Evolutionary conservation across 352 stramenopile species (phyloP).

Genomic region (Pythium guiyangense): DNA sequence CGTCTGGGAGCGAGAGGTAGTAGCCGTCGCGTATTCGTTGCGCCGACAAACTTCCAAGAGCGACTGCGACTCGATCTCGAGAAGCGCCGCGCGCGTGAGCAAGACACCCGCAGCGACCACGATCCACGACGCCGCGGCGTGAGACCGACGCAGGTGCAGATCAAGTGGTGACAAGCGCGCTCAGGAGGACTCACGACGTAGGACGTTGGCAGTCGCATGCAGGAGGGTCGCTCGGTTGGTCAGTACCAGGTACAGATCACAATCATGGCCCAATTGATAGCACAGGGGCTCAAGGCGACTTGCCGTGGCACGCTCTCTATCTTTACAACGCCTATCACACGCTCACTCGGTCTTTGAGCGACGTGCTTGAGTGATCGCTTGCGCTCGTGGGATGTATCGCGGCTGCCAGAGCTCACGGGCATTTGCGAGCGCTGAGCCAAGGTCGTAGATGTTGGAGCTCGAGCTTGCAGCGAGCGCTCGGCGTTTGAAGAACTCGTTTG

Average conservation of each 20-base stretch:
- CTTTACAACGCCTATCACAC: no score
- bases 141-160: neutral
- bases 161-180: constrained; percentile 1
- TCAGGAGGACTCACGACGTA: neutral
- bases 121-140: neutral
- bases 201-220: no score
- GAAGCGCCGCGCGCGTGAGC: constrained; percentile 28
- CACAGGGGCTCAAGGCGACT: no score
- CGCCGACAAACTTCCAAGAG: constrained; percentile 31
- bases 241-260: no score
- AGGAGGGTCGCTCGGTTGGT: no score
- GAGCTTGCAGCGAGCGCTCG: constrained; percentile 5
- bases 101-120: neutral
- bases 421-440: constrained; percentile 19
- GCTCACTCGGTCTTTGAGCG: neutral
- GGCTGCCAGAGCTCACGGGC: constrained; percentile 26
- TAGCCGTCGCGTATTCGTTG: constrained; percentile 2
- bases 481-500: constrained; percentile 78
- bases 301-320: no score
- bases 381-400: constrained; percentile 19
- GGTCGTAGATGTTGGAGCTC: constrained; percentile 11
- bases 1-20: neutral
- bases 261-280: no score
- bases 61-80: constrained; percentile 38
- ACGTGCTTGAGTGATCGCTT: neutral